phyloP scores from a whole-genome alignment of 1,284 basidiomycete genomes.

The Cutaneotrichosporon arboriforme region DNA sequence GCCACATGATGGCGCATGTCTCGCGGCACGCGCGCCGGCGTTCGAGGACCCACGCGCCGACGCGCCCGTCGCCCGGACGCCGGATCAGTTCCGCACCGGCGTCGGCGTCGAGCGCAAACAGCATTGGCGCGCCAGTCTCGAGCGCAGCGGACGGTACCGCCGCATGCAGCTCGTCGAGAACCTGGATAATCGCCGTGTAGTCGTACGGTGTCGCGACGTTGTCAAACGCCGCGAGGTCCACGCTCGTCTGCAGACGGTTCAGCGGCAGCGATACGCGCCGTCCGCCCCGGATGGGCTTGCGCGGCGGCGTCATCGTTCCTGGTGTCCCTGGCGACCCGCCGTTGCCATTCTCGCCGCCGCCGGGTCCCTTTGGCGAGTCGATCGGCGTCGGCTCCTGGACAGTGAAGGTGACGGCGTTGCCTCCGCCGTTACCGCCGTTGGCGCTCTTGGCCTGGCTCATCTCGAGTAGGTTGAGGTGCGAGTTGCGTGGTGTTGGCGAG shows the following conservation, averaged over 20 bases:
- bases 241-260: slow-evolving; percentile 51
- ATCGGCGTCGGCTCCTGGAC: slow-evolving; percentile 28
- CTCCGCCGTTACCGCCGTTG: background rate
- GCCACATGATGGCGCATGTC: slow-evolving; percentile 62
- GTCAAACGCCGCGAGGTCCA: slow-evolving; percentile 25
- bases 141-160: slow-evolving; percentile 67
- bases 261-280: slow-evolving; percentile 49
- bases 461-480: background rate
- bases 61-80: slow-evolving; percentile 30
- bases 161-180: slow-evolving; percentile 64
- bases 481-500: slow-evolving; percentile 3
- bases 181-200: slow-evolving; percentile 65
- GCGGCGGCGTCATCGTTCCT: slow-evolving; percentile 8
- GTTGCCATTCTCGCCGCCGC: background rate
- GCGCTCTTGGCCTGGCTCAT: background rate
- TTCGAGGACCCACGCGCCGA: slow-evolving; percentile 37
- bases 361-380: slow-evolving; percentile 13
- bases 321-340: background rate
- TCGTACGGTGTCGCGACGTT: slow-evolving; percentile 61
- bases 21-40: slow-evolving; percentile 60
- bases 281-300: slow-evolving; percentile 16
- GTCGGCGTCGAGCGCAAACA: slow-evolving; percentile 66
- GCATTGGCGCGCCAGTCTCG: slow-evolving; percentile 75
- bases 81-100: slow-evolving; percentile 49
- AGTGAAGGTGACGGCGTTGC: slow-evolving; percentile 30